Percentiles rank a stretch among this genome's conserved stretches.
These are phyloP conservation scores for Aspergillus clavatus DNA, from an alignment of 2,329 filamentous ascomycete species.

Conservation along the genomic window DNA sequence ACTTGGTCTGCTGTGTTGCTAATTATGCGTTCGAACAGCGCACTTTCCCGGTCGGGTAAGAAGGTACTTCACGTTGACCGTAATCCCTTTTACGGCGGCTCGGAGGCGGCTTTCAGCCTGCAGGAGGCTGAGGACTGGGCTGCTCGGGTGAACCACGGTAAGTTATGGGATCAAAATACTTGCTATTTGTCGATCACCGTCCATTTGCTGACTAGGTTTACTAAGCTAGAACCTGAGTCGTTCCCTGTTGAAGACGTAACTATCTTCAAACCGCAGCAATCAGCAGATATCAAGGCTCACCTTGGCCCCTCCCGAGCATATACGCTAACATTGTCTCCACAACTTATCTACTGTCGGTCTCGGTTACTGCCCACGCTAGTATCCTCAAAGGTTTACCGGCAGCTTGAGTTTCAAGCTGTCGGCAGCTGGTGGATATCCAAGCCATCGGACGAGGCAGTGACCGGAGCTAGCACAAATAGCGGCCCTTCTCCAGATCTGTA, in stretches of 20 bases:
- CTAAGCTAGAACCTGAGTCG: slow-evolving; percentile 29
- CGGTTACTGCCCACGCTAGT: slow-evolving; percentile 73
- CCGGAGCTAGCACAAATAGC: slow-evolving; percentile 9
- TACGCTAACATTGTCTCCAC: slow-evolving; percentile 75
- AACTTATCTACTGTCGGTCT: slow-evolving; percentile 80
- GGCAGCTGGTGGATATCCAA: slow-evolving; percentile 82
- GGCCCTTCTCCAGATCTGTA: slow-evolving; percentile 44
- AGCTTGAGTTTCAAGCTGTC: slow-evolving; percentile 89
- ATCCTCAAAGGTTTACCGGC: slow-evolving; percentile 80
- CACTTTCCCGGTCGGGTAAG: slow-evolving; percentile 86
- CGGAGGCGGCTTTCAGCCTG: slow-evolving; percentile 79
- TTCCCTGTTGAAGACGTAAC: slow-evolving; percentile 39
- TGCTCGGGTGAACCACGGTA: slow-evolving; percentile 41
- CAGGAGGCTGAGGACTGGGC: slow-evolving; percentile 77
- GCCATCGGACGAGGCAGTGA: slow-evolving; percentile 15
- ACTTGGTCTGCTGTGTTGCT: slow-evolving; percentile 32
- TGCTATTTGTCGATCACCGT: slow-evolving; percentile 5
- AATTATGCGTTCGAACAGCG: slow-evolving; percentile 62
- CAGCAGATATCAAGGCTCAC: slow-evolving; percentile 16
- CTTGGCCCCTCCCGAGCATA: slow-evolving; percentile 64
- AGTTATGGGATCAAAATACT: slow-evolving; percentile 5
- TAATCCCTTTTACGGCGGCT: slow-evolving; percentile 81
- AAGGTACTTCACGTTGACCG: slow-evolving; percentile 85
- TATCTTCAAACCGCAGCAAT: slow-evolving; percentile 22
- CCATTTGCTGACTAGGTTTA: slow-evolving; percentile 20